A percentile compares a stretch with the other conserved stretches of the same genome.
Conservation (phyloP, 306 rosid genomes). For the Vigna trinervia region DNA sequence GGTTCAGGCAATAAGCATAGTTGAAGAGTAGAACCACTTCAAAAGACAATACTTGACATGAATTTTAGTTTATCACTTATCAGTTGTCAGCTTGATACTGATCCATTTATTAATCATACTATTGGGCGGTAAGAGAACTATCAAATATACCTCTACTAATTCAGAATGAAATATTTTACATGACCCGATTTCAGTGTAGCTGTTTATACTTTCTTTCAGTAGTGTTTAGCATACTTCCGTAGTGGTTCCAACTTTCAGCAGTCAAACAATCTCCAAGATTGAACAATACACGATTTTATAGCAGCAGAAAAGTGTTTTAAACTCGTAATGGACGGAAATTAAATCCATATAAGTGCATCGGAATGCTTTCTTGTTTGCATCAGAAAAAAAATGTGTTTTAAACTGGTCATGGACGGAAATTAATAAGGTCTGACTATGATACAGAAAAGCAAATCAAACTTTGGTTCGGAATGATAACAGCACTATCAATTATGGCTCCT, state of each 20-base stretch:
- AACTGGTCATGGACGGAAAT: background rate
- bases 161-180: background rate
- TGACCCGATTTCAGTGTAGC: background rate
- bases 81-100: background rate
- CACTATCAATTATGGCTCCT: background rate
- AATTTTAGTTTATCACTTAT: constrained; percentile 6
- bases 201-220: background rate
- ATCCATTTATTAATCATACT: background rate
- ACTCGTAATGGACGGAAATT: background rate
- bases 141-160: background rate
- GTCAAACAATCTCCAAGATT: background rate
- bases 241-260: background rate
- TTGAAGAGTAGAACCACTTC: constrained; percentile 9
- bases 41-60: constrained; percentile 11
- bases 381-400: background rate
- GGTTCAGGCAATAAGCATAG: constrained; percentile 4
- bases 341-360: background rate
- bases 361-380: too few species aligned
- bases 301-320: background rate
- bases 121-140: background rate
- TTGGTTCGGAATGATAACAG: background rate
- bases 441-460: constrained; percentile 3
- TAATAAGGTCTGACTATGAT: background rate
- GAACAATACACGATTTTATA: background rate
- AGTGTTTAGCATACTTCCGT: background rate